These are phyloP conservation scores for Monosporascus sp. DNA, from an alignment of 2,329 filamentous ascomycete genomes.

Conservation along the genomic window DNA sequence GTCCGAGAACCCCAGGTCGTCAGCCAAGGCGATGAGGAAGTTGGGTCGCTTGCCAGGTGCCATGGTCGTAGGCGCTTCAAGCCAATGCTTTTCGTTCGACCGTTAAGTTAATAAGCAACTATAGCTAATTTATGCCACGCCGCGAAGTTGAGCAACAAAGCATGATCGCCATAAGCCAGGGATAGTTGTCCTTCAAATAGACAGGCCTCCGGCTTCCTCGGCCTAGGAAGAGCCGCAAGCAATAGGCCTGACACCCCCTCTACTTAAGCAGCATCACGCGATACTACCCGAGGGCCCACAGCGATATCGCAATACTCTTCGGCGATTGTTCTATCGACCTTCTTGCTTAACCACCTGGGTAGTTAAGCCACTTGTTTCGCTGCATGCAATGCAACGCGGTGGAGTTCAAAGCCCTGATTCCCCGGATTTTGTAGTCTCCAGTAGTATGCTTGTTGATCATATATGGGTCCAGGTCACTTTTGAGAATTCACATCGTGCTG, in stretches of 20 bases:
- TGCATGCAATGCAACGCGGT: neutral
- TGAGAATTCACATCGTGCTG: too few species aligned
- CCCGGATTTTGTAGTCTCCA: neutral
- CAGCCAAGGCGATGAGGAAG: constrained; percentile 54
- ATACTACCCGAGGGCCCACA: constrained; percentile 13
- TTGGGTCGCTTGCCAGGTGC: constrained; percentile 40
- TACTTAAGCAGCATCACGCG: constrained; percentile 1
- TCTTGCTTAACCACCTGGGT: neutral
- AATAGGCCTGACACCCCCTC: constrained; percentile 1
- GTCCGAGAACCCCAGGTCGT: constrained; percentile 57
- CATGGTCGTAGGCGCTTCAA: constrained; percentile 7
- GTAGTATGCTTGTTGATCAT: neutral
- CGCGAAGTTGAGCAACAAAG: too few species aligned
- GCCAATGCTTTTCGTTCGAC: neutral
- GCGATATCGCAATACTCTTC: constrained; percentile 13
- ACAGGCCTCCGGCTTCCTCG: neutral
- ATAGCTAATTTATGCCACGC: neutral
- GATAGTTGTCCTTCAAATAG: neutral
- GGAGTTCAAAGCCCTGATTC: too few species aligned
- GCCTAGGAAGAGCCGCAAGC: neutral
- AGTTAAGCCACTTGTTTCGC: neutral
- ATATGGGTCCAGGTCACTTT: too few species aligned
- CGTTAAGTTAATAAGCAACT: neutral
- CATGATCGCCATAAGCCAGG: neutral
- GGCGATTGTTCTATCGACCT: neutral